phyloP scores from a whole-genome alignment of 768 basidiomycete genomes.

The Leucosporidium scottii region DNA sequence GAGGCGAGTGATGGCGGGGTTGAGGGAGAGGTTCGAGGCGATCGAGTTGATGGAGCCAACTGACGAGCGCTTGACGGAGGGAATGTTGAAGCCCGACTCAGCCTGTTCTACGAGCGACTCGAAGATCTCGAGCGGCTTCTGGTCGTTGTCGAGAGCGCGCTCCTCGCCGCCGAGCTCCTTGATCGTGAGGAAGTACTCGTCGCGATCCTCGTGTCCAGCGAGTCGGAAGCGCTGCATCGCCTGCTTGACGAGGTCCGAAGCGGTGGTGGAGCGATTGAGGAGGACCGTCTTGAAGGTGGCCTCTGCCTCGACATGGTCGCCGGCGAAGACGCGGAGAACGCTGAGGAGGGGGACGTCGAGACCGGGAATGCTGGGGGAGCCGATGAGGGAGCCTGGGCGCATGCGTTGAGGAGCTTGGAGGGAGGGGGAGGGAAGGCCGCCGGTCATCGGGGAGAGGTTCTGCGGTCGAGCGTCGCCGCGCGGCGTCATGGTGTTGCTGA shows the following conservation, averaged over 20 bases:
- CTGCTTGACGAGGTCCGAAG: constrained; percentile 77
- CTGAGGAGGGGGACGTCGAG: constrained; percentile 76
- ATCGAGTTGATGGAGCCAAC: constrained; percentile 92
- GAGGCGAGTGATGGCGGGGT: constrained; percentile 88
- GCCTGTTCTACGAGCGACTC: constrained; percentile 62
- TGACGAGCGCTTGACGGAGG: constrained; percentile 85
- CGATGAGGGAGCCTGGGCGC: constrained; percentile 38
- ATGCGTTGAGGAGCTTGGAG: constrained; percentile 12
- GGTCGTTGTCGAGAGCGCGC: constrained; percentile 54
- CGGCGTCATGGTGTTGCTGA: constrained; percentile 34
- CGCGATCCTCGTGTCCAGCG: constrained; percentile 39
- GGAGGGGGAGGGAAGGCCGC: not conserved
- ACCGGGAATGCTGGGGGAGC: constrained; percentile 34
- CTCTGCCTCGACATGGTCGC: constrained; percentile 79
- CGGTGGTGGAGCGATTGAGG: constrained; percentile 75
- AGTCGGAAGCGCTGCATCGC: constrained; percentile 90
- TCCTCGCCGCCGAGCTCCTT: constrained; percentile 86
- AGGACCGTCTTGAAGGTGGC: constrained; percentile 98
- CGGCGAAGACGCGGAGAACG: constrained; percentile 93
- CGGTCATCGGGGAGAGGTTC: constrained; percentile 1
- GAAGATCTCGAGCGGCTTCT: constrained; percentile 83
- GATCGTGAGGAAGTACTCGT: constrained; percentile 79
- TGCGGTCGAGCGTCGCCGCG: not conserved
- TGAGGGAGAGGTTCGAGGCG: constrained; percentile 64
- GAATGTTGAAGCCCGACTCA: constrained; percentile 45